These are phyloP conservation scores for Hypomyces perniciosus DNA, from an alignment of 2,329 filamentous ascomycete genomes.

Conservation along the genomic window DNA sequence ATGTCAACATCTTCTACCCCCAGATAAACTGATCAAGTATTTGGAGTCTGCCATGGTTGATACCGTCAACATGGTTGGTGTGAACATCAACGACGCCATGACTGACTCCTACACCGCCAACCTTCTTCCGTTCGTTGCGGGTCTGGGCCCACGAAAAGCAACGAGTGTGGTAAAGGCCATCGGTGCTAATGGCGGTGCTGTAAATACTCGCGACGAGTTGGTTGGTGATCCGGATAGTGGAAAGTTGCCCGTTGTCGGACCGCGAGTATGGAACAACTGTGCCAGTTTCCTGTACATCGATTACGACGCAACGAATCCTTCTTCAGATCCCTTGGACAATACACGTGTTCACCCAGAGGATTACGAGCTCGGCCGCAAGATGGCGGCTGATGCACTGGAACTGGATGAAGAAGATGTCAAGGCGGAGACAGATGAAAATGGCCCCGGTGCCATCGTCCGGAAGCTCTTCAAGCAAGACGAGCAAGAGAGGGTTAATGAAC, in stretches of 20 bases:
- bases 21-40: conserved; percentile 79
- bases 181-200: conserved; percentile 80
- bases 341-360: conserved; percentile 97
- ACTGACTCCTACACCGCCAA: conserved; percentile 76
- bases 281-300: conserved; percentile 91
- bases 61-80: conserved; percentile 94
- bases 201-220: conserved; percentile 79
- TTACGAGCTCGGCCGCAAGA: conserved; percentile 95
- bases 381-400: conserved; percentile 94
- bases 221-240: conserved; percentile 80
- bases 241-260: conserved; percentile 73
- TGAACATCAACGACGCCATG: conserved; percentile 90
- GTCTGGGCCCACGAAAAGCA: conserved; percentile 87
- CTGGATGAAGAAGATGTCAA: conserved; percentile 98
- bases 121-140: conserved; percentile 83
- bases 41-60: conserved; percentile 97
- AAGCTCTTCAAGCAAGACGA: conserved; percentile 93
- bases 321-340: conserved; percentile 89
- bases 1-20: conserved; percentile 80
- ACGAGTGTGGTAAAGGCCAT: conserved; percentile 70
- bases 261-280: conserved; percentile 92
- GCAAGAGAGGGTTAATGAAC: conserved; percentile 90
- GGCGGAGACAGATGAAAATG: conserved; percentile 85
- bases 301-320: conserved; percentile 73
- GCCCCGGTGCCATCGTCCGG: conserved; percentile 81